These are phyloP conservation scores for Fusarium sp. DNA, from an alignment of 2,329 filamentous ascomycete species.

Conservation along the genomic window DNA sequence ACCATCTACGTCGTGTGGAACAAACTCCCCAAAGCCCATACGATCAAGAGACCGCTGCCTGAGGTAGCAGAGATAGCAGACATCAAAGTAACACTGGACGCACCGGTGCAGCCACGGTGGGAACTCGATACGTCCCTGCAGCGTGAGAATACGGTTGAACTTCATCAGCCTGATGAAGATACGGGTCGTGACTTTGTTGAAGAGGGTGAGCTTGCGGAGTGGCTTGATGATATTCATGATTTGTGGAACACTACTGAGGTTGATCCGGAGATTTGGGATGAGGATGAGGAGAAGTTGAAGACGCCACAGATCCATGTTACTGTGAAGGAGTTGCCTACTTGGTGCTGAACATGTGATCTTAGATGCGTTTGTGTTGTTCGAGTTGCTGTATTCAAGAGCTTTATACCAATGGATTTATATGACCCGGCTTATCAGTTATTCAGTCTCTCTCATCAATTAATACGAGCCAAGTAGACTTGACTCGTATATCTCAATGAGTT, in stretches of 20 bases:
- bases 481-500: not conserved
- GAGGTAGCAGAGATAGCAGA: not conserved
- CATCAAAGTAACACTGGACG: not conserved
- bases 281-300: not conserved
- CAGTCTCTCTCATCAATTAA: not conserved
- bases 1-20: slow-evolving; percentile 40
- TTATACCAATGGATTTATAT: not conserved
- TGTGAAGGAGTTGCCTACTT: not conserved
- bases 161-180: slow-evolving; percentile 3
- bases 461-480: too few relatives aligned
- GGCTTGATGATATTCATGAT: slow-evolving; percentile 22
- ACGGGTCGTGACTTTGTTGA: not conserved
- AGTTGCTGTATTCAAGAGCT: not conserved
- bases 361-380: not conserved
- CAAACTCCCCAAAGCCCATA: slow-evolving; percentile 14
- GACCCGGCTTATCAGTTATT: not conserved
- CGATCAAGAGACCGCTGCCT: not conserved
- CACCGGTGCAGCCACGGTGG: slow-evolving; percentile 18
- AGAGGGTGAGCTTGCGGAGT: slow-evolving; percentile 12
- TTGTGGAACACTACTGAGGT: slow-evolving; percentile 11
- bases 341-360: not conserved
- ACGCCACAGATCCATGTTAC: slow-evolving; percentile 2
- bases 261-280: slow-evolving; percentile 10
- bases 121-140: not conserved
- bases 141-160: not conserved